phyloP scores from a whole-genome alignment of 2,329 filamentous ascomycete genomes.

The Alternaria novae-zelandiae region DNA sequence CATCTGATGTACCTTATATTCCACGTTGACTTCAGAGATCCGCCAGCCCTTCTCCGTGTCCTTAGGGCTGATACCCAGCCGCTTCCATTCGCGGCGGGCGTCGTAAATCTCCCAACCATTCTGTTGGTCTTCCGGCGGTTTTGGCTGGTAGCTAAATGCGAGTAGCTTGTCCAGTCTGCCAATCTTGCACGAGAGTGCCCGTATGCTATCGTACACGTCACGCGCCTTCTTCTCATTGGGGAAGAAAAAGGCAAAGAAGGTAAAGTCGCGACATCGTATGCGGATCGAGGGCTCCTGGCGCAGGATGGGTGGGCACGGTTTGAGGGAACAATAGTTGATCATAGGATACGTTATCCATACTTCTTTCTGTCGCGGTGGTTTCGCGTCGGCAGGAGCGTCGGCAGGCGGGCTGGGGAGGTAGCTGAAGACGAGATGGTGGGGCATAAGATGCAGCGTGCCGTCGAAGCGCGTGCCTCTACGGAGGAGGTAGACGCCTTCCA shows the following conservation, averaged over 20 bases:
- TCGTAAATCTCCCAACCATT: slow-evolving; percentile 88
- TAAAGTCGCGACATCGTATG: slow-evolving; percentile 90
- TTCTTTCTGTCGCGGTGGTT: slow-evolving; percentile 65
- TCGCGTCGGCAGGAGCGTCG: slow-evolving; percentile 44
- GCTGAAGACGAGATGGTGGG: slow-evolving; percentile 70
- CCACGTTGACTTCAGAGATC: slow-evolving; percentile 85
- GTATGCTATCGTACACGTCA: slow-evolving; percentile 88
- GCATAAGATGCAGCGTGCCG: slow-evolving; percentile 67
- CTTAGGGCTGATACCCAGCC: slow-evolving; percentile 86
- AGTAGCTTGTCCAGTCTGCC: slow-evolving; percentile 87
- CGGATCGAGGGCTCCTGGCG: slow-evolving; percentile 81
- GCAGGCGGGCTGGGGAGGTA: slow-evolving; percentile 56
- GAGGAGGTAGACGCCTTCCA: slow-evolving; percentile 67
- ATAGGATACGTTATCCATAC: slow-evolving; percentile 96
- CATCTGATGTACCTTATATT: slow-evolving; percentile 67
- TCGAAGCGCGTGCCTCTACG: slow-evolving; percentile 62
- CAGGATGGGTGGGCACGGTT: slow-evolving; percentile 73
- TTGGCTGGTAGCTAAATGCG: slow-evolving; percentile 83
- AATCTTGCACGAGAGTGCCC: slow-evolving; percentile 78
- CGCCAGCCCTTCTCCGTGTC: slow-evolving; percentile 84
- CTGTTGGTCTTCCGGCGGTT: slow-evolving; percentile 73
- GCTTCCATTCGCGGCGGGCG: slow-evolving; percentile 80
- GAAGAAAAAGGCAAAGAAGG: slow-evolving; percentile 91
- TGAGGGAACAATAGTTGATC: slow-evolving; percentile 79
- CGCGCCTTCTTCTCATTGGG: slow-evolving; percentile 73